Percentiles rank a stretch among this genome's conserved stretches.
Evolutionary conservation across 768 basidiomycete species (phyloP).

Genomic region (Collybiopsis confluens): DNA sequence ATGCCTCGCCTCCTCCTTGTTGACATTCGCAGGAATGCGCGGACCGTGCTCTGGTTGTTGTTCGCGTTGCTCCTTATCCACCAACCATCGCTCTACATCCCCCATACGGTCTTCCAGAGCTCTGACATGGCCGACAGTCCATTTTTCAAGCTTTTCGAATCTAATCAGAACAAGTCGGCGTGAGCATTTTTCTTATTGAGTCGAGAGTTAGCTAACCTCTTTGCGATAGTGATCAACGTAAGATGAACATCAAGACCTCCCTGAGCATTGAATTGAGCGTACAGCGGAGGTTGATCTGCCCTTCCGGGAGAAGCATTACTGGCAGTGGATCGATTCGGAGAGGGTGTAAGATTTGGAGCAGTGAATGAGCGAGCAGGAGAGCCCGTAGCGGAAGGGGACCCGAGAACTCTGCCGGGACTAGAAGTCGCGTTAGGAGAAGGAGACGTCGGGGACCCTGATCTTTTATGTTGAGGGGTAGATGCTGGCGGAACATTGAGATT

Average conservation of each 20-base stretch:
- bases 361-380: slow-evolving; percentile 3
- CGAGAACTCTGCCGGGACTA: neutral
- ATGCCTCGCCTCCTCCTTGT: slow-evolving; percentile 11
- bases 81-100: slow-evolving; percentile 87
- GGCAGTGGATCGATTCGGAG: slow-evolving; percentile 9
- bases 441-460: slow-evolving; percentile 53
- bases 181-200: neutral
- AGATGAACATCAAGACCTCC: slow-evolving; percentile 73
- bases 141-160: slow-evolving; percentile 87
- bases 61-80: slow-evolving; percentile 65
- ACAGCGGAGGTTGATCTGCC: slow-evolving; percentile 59
- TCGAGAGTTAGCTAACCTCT: slow-evolving; percentile 30
- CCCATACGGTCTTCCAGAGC: slow-evolving; percentile 90
- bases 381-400: slow-evolving; percentile 1
- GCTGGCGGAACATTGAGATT: slow-evolving; percentile 49
- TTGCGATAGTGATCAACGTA: slow-evolving; percentile 70
- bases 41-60: slow-evolving; percentile 10
- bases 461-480: slow-evolving; percentile 42
- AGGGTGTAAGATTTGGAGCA: slow-evolving; percentile 4
- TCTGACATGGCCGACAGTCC: slow-evolving; percentile 85
- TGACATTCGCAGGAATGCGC: neutral
- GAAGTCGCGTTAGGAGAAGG: slow-evolving; percentile 43
- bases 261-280: slow-evolving; percentile 69
- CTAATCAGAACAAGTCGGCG: neutral
- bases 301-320: slow-evolving; percentile 30